phyloP scores from a whole-genome alignment of 129 eudicot species.

The Pittosporum tobira region DNA sequence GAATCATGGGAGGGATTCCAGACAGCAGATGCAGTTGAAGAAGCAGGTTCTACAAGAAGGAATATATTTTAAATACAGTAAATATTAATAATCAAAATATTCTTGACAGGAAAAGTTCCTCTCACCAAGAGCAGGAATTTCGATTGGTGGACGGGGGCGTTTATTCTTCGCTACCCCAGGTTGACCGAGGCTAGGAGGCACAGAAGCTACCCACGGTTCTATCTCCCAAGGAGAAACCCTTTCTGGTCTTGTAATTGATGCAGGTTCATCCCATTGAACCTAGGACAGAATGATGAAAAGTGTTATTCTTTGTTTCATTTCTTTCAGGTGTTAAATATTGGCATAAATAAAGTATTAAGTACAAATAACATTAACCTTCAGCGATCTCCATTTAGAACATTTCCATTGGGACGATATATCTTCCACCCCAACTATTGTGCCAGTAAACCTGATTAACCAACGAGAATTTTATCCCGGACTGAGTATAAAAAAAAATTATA shows the following conservation, averaged over 20 bases:
- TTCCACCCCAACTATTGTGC: conserved; percentile 72
- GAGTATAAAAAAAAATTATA: not conserved
- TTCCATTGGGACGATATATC: conserved; percentile 72
- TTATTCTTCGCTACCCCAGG: conserved; percentile 29
- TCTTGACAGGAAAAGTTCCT: not conserved
- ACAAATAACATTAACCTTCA: conserved; percentile 37
- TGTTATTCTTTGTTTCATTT: not conserved
- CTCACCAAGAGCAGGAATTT: conserved; percentile 44
- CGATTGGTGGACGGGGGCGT: conserved; percentile 33
- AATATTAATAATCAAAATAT: not conserved
- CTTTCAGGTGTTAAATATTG: not conserved
- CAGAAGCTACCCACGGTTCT: conserved; percentile 51
- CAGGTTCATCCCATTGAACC: conserved; percentile 96
- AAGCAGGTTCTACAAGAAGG: conserved; percentile 30
- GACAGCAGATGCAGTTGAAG: conserved; percentile 33
- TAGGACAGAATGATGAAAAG: conserved; percentile 17
- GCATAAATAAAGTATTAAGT: not conserved
- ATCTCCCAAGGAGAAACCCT: conserved; percentile 90
- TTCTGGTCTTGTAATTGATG: conserved; percentile 66
- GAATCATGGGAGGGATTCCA: conserved; percentile 48
- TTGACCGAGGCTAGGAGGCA: conserved; percentile 32
- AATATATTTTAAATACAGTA: not conserved
- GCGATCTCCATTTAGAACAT: conserved; percentile 64
- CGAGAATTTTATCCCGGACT: not conserved
- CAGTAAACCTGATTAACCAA: conserved; percentile 50